Percentiles rank a stretch among this genome's conserved stretches.
Evolutionary conservation across 2,329 filamentous ascomycete species (phyloP).

Genomic region (Ceratocystis diversiconidia): DNA sequence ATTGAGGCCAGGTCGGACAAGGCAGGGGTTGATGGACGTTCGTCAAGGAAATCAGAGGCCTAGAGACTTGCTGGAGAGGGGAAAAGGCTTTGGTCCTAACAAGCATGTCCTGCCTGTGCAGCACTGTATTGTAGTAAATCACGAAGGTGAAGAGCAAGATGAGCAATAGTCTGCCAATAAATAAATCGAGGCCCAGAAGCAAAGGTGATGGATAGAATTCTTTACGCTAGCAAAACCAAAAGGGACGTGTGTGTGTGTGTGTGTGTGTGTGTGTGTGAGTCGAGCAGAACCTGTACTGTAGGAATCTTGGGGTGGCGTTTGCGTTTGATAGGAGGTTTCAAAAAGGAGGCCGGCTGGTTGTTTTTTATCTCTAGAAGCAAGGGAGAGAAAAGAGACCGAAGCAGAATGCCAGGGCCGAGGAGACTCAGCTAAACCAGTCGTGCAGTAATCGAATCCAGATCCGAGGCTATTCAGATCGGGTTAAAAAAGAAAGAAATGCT

Average conservation of each 20-base stretch:
- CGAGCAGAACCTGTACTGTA: background rate
- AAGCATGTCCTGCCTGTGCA: too few species aligned
- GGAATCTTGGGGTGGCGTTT: background rate
- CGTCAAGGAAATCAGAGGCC: background rate
- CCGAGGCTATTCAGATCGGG: too few species aligned
- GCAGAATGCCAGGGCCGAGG: too few species aligned
- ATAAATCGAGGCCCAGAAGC: background rate
- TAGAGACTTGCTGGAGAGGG: too few species aligned
- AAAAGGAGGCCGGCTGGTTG: too few species aligned
- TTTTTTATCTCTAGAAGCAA: too few species aligned
- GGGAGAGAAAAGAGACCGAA: too few species aligned
- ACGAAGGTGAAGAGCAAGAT: background rate
- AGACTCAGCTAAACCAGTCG: too few species aligned
- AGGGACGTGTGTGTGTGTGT: background rate
- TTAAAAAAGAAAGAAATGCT: too few species aligned
- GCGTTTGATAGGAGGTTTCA: background rate
- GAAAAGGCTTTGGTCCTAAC: too few species aligned
- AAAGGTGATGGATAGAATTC: background rate
- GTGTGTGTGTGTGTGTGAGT: background rate
- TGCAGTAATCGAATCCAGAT: too few species aligned
- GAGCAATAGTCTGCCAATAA: background rate
- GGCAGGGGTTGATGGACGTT: background rate
- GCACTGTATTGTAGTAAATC: background rate
- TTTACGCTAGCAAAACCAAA: background rate
- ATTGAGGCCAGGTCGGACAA: slow-evolving; percentile 5